Evolutionary conservation across 768 basidiomycete genomes (phyloP), one percentile per base, ranked within the genome.

Genomic region (Trichaptum fuscoviolaceum): DNA sequence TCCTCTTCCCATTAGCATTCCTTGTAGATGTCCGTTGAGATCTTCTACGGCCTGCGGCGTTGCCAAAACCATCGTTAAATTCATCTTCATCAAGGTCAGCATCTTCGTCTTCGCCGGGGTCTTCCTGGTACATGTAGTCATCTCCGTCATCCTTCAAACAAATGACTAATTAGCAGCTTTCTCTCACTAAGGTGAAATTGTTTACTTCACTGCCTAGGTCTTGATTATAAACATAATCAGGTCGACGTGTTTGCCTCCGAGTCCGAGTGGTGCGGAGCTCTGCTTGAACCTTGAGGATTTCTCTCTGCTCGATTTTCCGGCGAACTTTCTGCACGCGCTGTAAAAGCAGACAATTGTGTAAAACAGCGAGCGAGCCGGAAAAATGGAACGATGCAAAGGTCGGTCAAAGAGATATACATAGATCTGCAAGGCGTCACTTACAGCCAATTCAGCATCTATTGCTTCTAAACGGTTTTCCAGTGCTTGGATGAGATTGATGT

Each of bases 241-340:
- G 90, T 69, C 85, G 87, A 58, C 84, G 84, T 2, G 88, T 87
- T 76, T 85, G 84, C 64, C 89, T 83, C 67, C 92, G 83, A 23
- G 92, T 93, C 67, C 93, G 84, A 27, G 91, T 93, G 75, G 88
- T 86, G 68, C 92, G 85, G 67, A 92, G 78, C 74, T 93, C 92
- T 42, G 89, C 87, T 74, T 92, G 91, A 23, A 87, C 90, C 69
- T 88, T 78, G 66, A 88, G 78, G 52, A 86, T 73, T 59, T 85
- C 81, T 61, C 82, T 83, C 73, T 91, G 87, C 72, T 92, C 87
- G 62, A 91, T 81, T 77, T 87, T 90, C 77, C 83, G 86, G 68
- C 87, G 84, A 25, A 82, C 85, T 73, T 84, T 88, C 73, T 87
- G 86, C 57, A 92, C 84, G 64, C 91, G 86, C 93, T 95, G 71